Evolutionary conservation across 371 early-diverging fungal species (phyloP).

Genomic region (Smittium culicis): DNA sequence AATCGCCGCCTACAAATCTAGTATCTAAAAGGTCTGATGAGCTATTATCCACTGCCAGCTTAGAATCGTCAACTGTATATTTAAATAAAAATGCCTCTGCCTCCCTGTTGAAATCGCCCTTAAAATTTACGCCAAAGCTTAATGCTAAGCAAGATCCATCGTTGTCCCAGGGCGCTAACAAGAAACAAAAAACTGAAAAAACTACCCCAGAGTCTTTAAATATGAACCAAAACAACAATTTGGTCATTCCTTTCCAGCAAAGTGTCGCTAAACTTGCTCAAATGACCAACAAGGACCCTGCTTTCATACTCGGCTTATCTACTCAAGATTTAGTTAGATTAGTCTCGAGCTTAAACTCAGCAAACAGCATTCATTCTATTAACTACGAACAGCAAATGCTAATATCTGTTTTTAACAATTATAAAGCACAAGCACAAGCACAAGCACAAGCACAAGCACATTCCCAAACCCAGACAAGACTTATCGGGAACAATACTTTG

Average conservation of each 20-base stretch:
- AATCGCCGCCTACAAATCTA: background rate
- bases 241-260: background rate
- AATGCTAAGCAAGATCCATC: background rate
- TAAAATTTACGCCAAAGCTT: background rate
- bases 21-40: background rate
- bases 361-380: background rate
- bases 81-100: background rate
- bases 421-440: background rate
- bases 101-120: background rate
- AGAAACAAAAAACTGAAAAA: background rate
- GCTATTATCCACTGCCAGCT: background rate
- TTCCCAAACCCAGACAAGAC: background rate
- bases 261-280: background rate
- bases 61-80: background rate
- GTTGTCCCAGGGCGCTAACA: background rate
- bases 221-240: background rate
- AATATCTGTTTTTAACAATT: background rate
- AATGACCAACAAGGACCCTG: constrained; percentile 5
- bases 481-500: background rate
- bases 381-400: background rate
- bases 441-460: background rate
- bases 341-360: background rate
- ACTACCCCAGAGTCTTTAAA: background rate
- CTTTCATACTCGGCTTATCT: background rate
- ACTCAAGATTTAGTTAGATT: background rate